Evolutionary conservation across 495 filamentous ascomycete species (phyloP).

Genomic region (Mytilinidion resinicola): DNA sequence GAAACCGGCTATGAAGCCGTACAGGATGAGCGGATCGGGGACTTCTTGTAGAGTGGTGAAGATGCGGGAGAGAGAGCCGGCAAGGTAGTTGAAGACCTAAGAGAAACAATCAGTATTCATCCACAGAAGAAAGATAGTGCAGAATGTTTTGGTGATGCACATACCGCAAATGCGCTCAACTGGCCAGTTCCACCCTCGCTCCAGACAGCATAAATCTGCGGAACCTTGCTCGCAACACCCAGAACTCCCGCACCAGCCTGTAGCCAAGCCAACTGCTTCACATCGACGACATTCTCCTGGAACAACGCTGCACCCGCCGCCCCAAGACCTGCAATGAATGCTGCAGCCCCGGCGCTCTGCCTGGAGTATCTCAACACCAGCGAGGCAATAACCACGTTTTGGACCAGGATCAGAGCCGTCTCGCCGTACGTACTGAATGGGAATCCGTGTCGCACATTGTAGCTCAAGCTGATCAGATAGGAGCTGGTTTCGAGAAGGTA

Average conservation of each 20-base stretch:
- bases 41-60: conserved; percentile 97
- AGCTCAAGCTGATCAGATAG: conserved; percentile 79
- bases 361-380: conserved; percentile 77
- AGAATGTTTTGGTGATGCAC: conserved; percentile 31
- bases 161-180: conserved; percentile 90
- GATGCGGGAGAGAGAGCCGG: conserved; percentile 84
- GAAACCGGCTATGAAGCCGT: conserved; percentile 85
- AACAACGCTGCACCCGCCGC: conserved; percentile 60
- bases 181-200: conserved; percentile 83
- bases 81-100: conserved; percentile 96
- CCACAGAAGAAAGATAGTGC: not conserved
- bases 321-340: conserved; percentile 70
- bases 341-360: conserved; percentile 51
- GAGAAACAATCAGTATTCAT: not conserved
- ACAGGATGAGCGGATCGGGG: conserved; percentile 88
- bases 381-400: conserved; percentile 82
- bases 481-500: conserved; percentile 85
- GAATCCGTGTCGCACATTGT: conserved; percentile 82
- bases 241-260: conserved; percentile 82
- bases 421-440: conserved; percentile 96
- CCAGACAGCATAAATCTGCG: conserved; percentile 83
- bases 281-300: conserved; percentile 57
- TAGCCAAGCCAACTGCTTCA: conserved; percentile 62
- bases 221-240: conserved; percentile 79
- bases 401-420: conserved; percentile 79